Percentiles rank a stretch among this genome's conserved stretches.
Conservation (phyloP, 768 basidiomycete genomes). For the Suillus subaureus region DNA sequence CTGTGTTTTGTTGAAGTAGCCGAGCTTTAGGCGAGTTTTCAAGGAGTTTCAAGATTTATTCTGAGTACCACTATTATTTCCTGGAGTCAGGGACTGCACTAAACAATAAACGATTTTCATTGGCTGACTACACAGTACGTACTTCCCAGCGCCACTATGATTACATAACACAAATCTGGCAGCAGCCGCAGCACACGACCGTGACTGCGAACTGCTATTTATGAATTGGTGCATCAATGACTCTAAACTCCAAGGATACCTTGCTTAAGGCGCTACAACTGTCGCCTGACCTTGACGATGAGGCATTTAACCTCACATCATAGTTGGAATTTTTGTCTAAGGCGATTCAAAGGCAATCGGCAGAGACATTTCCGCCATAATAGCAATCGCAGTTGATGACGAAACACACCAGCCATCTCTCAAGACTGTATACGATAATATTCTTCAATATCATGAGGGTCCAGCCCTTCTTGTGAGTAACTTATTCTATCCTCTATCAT, state of each 20-base stretch:
- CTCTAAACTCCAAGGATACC: background rate
- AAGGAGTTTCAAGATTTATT: too few species aligned
- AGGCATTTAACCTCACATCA: conserved; percentile 15
- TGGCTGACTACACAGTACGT: too few species aligned
- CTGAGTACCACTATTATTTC: too few species aligned
- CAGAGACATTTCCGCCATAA: conserved; percentile 19
- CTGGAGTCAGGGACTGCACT: too few species aligned
- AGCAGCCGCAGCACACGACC: background rate
- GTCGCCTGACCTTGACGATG: conserved; percentile 25
- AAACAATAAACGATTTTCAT: too few species aligned
- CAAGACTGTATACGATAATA: conserved; percentile 18
- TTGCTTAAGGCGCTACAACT: conserved; percentile 24
- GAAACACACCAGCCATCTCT: conserved; percentile 15
- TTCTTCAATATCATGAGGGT: conserved; percentile 16
- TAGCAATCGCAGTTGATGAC: conserved; percentile 20
- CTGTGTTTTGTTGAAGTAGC: too few species aligned
- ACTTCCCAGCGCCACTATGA: too few species aligned
- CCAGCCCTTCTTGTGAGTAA: conserved; percentile 22
- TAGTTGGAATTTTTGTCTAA: conserved; percentile 1
- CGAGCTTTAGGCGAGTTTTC: too few species aligned
- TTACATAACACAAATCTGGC: too few species aligned
- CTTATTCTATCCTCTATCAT: too few species aligned
- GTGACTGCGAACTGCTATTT: background rate
- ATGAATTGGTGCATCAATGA: background rate
- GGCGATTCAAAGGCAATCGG: conserved; percentile 20